phyloP scores from a whole-genome alignment of 2,329 filamentous ascomycete species.

The Bipolaris zeicola region DNA sequence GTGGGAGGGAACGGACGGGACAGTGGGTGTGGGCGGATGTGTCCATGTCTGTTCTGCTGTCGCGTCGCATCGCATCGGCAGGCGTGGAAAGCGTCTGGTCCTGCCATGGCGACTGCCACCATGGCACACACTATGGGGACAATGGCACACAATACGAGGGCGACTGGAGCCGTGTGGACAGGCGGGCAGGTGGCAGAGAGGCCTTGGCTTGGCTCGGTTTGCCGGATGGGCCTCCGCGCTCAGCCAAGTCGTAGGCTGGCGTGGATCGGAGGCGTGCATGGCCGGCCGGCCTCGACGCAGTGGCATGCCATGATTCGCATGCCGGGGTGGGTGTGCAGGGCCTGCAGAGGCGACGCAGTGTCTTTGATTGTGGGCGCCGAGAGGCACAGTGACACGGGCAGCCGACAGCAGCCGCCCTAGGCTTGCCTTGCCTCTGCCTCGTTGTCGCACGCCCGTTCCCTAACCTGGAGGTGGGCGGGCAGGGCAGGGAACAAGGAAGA shows the following conservation, averaged over 20 bases:
- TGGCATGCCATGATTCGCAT: slow-evolving; percentile 33
- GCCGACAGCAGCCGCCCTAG: slow-evolving; percentile 35
- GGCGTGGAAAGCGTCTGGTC: slow-evolving; percentile 17
- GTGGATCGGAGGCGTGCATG: slow-evolving; percentile 24
- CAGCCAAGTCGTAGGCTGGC: slow-evolving; percentile 13
- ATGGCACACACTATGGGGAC: not conserved
- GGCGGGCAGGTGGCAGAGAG: slow-evolving; percentile 19
- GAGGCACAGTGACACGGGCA: slow-evolving; percentile 33
- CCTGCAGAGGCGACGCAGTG: slow-evolving; percentile 23
- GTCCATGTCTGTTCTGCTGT: slow-evolving; percentile 1
- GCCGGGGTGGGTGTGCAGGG: slow-evolving; percentile 15
- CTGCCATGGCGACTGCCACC: not conserved
- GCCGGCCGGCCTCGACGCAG: slow-evolving; percentile 26
- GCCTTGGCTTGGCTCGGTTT: slow-evolving; percentile 24
- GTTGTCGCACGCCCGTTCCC: not conserved
- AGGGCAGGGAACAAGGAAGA: slow-evolving; percentile 12
- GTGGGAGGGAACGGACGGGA: slow-evolving; percentile 17
- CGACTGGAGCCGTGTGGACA: slow-evolving; percentile 30
- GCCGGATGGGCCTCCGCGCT: slow-evolving; percentile 23
- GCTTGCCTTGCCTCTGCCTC: not conserved
- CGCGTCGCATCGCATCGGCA: slow-evolving; percentile 6
- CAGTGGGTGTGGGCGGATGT: not conserved
- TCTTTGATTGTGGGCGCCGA: slow-evolving; percentile 37
- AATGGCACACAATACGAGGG: slow-evolving; percentile 4
- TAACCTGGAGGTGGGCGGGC: slow-evolving; percentile 10